phyloP scores from a whole-genome alignment of 305 asterid species.

The Andrographis paniculata region DNA sequence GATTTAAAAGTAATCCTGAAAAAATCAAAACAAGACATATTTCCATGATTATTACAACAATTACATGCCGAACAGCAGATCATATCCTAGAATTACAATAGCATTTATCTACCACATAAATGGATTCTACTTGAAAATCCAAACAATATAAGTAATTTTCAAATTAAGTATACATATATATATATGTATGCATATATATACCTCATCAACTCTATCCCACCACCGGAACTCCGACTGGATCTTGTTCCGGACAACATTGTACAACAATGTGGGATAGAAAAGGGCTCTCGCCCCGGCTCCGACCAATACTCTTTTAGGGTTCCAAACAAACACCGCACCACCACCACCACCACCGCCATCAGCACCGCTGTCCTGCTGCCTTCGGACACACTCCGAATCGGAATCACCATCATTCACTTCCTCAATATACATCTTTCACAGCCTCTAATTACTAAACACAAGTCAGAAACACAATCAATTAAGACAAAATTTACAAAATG shows the following conservation, averaged over 20 bases:
- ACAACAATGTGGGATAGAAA: slow-evolving; percentile 87
- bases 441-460: slow-evolving; percentile 5
- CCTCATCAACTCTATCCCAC: slow-evolving; percentile 98
- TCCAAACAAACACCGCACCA: slow-evolving; percentile 37
- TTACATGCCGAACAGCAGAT: no score
- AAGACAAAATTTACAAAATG: no score
- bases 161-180: no score
- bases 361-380: slow-evolving; percentile 24
- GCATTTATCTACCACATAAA: no score
- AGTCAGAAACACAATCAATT: background rate
- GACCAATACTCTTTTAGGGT: slow-evolving; percentile 68
- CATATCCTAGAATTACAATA: no score
- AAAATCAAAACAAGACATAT: no score
- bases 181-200: slow-evolving; percentile 17
- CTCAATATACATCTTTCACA: slow-evolving; percentile 49
- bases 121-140: no score
- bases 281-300: slow-evolving; percentile 97
- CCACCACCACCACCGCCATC: slow-evolving; percentile 31
- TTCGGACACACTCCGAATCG: slow-evolving; percentile 35
- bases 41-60: no score
- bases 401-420: slow-evolving; percentile 55
- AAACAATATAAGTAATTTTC: no score
- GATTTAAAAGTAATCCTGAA: no score
- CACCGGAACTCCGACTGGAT: slow-evolving; percentile 85
- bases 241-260: slow-evolving; percentile 82